Evolutionary conservation across 2,329 filamentous ascomycete species (phyloP).

Genomic region (Alternaria rosae): DNA sequence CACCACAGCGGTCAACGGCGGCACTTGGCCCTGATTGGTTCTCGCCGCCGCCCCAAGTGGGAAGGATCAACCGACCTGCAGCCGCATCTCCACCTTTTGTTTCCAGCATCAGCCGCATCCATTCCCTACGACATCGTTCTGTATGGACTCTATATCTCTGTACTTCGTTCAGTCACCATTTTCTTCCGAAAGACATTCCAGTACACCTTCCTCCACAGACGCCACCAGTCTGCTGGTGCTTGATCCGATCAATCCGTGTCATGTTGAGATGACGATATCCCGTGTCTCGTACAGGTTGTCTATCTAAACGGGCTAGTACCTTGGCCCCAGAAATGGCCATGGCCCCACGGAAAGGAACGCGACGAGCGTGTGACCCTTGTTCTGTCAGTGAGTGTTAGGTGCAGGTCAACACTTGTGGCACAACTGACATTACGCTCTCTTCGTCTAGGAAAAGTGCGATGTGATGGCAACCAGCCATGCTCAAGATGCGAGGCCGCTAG

Average conservation of each 20-base stretch:
- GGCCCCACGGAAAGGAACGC: constrained; percentile 46
- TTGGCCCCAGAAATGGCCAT: constrained; percentile 31
- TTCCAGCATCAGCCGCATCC: constrained; percentile 36
- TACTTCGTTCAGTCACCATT: constrained; percentile 9
- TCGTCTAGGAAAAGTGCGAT: constrained; percentile 37
- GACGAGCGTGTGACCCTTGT: constrained; percentile 47
- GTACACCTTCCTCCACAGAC: constrained; percentile 15
- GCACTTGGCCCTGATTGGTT: constrained; percentile 18
- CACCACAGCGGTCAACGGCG: constrained; percentile 1
- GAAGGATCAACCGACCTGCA: constrained; percentile 32
- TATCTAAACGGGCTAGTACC: constrained; percentile 21
- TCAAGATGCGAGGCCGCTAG: constrained; percentile 42
- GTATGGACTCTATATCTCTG: constrained; percentile 10
- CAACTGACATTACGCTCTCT: constrained; percentile 1
- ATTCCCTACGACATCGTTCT: constrained; percentile 24
- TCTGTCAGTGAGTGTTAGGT: constrained; percentile 31
- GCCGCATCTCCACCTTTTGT: constrained; percentile 40
- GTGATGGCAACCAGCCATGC: constrained; percentile 46
- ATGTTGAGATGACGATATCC: constrained; percentile 32
- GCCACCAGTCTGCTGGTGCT: constrained; percentile 5
- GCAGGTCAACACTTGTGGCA: background rate
- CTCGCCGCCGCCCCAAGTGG: constrained; percentile 12
- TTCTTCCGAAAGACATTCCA: constrained; percentile 18
- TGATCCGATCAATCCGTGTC: constrained; percentile 17
- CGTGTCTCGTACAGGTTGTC: constrained; percentile 25